phyloP scores from a whole-genome alignment of 2,329 filamentous ascomycete species.

The Monilinia fructigena region DNA sequence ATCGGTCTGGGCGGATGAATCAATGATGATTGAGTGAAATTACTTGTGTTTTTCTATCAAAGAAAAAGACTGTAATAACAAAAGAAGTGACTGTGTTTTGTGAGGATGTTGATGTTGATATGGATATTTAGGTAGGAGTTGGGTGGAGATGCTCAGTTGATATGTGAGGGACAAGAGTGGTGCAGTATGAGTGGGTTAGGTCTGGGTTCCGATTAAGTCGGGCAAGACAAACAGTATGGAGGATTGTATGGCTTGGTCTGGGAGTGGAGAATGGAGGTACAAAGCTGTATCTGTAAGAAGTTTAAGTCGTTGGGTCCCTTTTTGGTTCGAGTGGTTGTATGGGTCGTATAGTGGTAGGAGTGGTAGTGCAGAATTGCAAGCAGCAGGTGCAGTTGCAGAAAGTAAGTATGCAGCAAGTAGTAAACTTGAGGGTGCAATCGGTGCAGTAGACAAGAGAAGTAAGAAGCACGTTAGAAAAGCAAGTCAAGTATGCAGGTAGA shows the following conservation, averaged over 20 bases:
- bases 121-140: conserved; percentile 6
- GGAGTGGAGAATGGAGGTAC: conserved; percentile 23
- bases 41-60: conserved; percentile 21
- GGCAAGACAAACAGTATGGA: conserved; percentile 20
- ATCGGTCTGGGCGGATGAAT: conserved; percentile 23
- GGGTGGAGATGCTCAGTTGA: conserved; percentile 21
- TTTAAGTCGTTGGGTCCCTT: conserved; percentile 18
- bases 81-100: conserved; percentile 17
- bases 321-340: conserved; percentile 20
- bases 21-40: conserved; percentile 17
- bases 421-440: conserved; percentile 14
- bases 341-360: conserved; percentile 22
- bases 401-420: conserved; percentile 9
- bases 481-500: conserved; percentile 15
- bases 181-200: conserved; percentile 18
- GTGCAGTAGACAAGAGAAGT: conserved; percentile 16
- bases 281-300: conserved; percentile 18
- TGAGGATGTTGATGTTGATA: conserved; percentile 20
- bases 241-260: conserved; percentile 20
- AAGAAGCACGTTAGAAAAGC: conserved; percentile 7
- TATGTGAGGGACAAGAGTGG: conserved; percentile 25
- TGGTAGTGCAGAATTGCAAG: conserved; percentile 19
- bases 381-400: conserved; percentile 16
- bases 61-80: conserved; percentile 15
- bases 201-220: conserved; percentile 22